Evolutionary conservation across 2,329 filamentous ascomycete genomes (phyloP).

Genomic region (Zopfia rhizophila): DNA sequence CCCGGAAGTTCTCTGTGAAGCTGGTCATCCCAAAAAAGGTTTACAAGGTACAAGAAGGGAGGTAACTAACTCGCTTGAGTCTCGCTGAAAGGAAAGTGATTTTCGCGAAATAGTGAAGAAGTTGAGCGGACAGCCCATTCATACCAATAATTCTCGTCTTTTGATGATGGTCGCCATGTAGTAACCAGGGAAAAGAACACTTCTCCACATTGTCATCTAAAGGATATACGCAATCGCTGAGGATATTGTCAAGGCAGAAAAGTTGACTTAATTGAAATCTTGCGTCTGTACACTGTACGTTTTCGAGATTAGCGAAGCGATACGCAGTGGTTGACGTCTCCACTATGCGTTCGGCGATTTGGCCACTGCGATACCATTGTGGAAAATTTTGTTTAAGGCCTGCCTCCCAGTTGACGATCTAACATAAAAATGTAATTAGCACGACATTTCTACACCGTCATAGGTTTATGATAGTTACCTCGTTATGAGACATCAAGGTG

Average conservation of each 20-base stretch:
- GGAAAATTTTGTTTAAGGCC: not conserved
- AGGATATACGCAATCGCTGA: not conserved
- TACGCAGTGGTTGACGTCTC: not conserved
- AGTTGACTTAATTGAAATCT: not conserved
- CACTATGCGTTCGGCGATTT: not conserved
- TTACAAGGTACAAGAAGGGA: too few species aligned
- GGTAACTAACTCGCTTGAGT: too few species aligned
- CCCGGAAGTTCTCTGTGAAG: too few species aligned
- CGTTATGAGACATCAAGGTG: not conserved
- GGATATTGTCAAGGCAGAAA: not conserved
- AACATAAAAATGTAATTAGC: not conserved
- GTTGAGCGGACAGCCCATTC: not conserved
- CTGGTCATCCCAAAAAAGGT: too few species aligned
- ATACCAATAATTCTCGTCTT: not conserved
- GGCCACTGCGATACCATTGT: not conserved
- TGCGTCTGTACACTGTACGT: not conserved
- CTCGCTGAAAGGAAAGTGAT: not conserved
- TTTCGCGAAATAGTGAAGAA: not conserved
- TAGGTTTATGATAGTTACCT: not conserved
- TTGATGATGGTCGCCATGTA: not conserved
- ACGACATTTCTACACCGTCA: not conserved
- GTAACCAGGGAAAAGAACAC: not conserved
- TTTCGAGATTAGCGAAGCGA: not conserved
- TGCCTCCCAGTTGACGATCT: not conserved
- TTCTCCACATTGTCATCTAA: not conserved